A percentile compares a stretch with the other conserved stretches of the same genome.
phyloP scores from a whole-genome alignment of 2,329 filamentous ascomycete genomes.

The Blastomyces gilchristii region DNA sequence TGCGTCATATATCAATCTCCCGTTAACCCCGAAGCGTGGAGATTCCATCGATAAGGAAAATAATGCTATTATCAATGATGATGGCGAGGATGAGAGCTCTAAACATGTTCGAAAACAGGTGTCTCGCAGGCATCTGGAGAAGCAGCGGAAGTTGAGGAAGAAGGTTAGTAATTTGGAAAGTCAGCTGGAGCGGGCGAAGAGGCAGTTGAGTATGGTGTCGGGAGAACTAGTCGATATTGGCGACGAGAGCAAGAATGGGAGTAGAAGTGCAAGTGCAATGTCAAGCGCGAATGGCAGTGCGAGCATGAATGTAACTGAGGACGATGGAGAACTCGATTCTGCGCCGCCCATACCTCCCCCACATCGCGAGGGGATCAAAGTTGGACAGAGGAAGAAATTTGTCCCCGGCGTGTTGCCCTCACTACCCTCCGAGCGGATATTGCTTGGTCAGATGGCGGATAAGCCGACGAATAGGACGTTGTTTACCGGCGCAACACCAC shows the following conservation, averaged over 20 bases:
- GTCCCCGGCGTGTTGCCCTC: conserved; percentile 35
- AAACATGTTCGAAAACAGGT: conserved; percentile 35
- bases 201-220: conserved; percentile 43
- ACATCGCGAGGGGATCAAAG: conserved; percentile 16
- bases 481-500: background rate
- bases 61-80: background rate
- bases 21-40: background rate
- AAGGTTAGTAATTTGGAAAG: conserved; percentile 51
- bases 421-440: conserved; percentile 38
- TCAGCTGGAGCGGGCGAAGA: conserved; percentile 47
- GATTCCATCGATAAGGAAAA: background rate
- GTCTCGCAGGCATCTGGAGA: conserved; percentile 48
- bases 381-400: conserved; percentile 26
- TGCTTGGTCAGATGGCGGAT: conserved; percentile 25
- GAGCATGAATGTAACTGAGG: background rate
- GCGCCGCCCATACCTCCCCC: conserved; percentile 17
- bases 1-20: conserved; percentile 17
- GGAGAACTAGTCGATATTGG: conserved; percentile 17
- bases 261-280: background rate
- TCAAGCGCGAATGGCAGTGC: background rate
- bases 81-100: background rate
- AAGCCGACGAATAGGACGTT: background rate
- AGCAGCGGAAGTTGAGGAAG: conserved; percentile 48
- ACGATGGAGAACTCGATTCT: conserved; percentile 21
- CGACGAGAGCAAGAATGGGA: background rate